These are phyloP conservation scores for Chaetomium sp. DNA, from an alignment of 2,329 filamentous ascomycete species.

Conservation along the genomic window DNA sequence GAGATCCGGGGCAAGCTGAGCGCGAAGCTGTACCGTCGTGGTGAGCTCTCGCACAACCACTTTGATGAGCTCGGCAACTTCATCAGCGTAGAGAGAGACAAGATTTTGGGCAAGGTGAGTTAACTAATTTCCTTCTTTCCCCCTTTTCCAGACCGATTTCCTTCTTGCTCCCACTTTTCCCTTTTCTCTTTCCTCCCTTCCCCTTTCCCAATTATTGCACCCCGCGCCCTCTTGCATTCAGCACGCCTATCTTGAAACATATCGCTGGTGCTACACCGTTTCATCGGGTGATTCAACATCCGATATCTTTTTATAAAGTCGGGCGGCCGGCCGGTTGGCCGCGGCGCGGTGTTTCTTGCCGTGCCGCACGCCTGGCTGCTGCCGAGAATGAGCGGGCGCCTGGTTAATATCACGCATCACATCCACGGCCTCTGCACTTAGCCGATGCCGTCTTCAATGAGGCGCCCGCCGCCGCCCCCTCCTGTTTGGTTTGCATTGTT, in stretches of 20 bases:
- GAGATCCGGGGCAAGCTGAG: constrained; percentile 91
- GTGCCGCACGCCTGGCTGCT: constrained; percentile 6
- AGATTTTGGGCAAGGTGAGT: constrained; percentile 68
- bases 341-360: not conserved
- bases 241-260: not conserved
- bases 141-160: not conserved
- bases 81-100: constrained; percentile 77
- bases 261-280: not conserved
- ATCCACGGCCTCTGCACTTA: no score
- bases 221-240: not conserved
- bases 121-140: not conserved
- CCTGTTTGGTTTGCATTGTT: not conserved
- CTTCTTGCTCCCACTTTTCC: not conserved
- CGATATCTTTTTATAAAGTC: not conserved
- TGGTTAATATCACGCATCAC: not conserved
- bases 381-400: not conserved
- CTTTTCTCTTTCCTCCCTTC: not conserved
- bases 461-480: not conserved
- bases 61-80: constrained; percentile 85
- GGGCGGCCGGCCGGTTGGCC: not conserved
- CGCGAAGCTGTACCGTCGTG: constrained; percentile 78
- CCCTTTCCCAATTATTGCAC: not conserved
- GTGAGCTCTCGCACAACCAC: constrained; percentile 67
- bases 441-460: not conserved
- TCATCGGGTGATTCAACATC: not conserved